Evolutionary conservation across 2,329 filamentous ascomycete species (phyloP).

Genomic region (Bretziella fagacearum): DNA sequence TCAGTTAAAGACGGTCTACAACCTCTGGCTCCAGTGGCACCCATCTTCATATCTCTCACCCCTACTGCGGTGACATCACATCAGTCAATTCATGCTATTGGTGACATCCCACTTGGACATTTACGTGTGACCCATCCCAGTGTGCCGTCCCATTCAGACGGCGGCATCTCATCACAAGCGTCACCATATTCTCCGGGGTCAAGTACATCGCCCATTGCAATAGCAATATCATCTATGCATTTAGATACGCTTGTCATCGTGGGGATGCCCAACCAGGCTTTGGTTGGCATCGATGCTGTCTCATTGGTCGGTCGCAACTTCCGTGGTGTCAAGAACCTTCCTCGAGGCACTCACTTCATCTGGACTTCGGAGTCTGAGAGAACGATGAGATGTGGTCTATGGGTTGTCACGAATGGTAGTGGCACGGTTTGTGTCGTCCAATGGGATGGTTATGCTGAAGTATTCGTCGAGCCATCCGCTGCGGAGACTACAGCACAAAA

Average conservation of each 20-base stretch:
- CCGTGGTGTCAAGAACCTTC: constrained; percentile 37
- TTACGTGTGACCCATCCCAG: constrained; percentile 22
- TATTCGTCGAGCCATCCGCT: constrained; percentile 31
- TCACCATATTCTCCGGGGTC: not conserved
- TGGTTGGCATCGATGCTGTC: constrained; percentile 36
- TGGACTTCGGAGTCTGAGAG: constrained; percentile 36
- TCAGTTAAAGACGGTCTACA: no score
- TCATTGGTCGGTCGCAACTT: constrained; percentile 33
- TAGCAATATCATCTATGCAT: not conserved
- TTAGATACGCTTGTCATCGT: not conserved
- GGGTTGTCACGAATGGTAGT: constrained; percentile 29
- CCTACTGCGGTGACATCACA: constrained; percentile 20
- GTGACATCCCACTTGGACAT: constrained; percentile 27
- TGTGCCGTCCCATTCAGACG: constrained; percentile 15
- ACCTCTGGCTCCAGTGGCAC: no score
- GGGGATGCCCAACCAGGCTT: constrained; percentile 33
- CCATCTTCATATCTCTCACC: not conserved
- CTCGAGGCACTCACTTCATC: constrained; percentile 39
- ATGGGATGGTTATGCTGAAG: constrained; percentile 41
- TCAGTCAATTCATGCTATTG: constrained; percentile 24
- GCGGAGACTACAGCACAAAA: constrained; percentile 20
- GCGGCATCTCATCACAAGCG: not conserved
- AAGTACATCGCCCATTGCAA: not conserved
- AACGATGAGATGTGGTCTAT: constrained; percentile 38
- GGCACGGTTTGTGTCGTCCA: constrained; percentile 30